Percentiles rank a stretch among this genome's conserved stretches.
These are phyloP conservation scores for Breynia disticha DNA, from an alignment of 441 rosid species.

Conservation along the genomic window DNA sequence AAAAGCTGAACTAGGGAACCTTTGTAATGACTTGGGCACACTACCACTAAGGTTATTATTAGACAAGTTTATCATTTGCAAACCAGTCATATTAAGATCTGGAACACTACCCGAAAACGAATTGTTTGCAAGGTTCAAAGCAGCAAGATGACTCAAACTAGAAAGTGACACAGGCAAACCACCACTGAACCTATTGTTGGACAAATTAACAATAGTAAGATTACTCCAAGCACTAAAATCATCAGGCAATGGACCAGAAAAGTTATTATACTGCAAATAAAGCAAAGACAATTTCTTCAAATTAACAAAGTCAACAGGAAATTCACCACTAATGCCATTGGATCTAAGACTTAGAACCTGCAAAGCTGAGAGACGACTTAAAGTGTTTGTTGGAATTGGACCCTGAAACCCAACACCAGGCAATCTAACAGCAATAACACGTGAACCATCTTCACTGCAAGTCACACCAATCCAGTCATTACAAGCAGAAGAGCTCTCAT, in stretches of 20 bases:
- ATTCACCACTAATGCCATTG: conserved; percentile 52
- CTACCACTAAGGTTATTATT: conserved; percentile 52
- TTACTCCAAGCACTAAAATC: conserved; percentile 71
- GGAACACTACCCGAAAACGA: conserved; percentile 65
- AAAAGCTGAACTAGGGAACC: conserved; percentile 51
- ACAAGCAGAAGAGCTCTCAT: conserved; percentile 50
- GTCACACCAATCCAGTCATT: conserved; percentile 67
- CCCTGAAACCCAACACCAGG: conserved; percentile 85
- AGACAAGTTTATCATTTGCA: conserved; percentile 51
- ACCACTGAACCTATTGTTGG: conserved; percentile 61
- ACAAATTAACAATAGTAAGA: conserved; percentile 58
- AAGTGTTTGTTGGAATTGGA: conserved; percentile 68
- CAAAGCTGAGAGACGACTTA: conserved; percentile 62
- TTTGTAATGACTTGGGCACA: conserved; percentile 49
- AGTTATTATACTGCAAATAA: conserved; percentile 58
- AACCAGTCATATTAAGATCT: conserved; percentile 39
- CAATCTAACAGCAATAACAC: conserved; percentile 57
- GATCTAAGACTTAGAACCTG: conserved; percentile 80
- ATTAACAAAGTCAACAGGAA: conserved; percentile 56
- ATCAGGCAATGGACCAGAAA: conserved; percentile 57
- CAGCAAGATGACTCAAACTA: conserved; percentile 38
- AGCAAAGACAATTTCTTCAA: conserved; percentile 57
- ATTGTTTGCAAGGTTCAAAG: conserved; percentile 70
- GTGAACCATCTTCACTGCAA: conserved; percentile 56
- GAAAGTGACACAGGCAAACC: conserved; percentile 50